A percentile compares a stretch with the other conserved stretches of the same genome.
Evolutionary conservation across 768 basidiomycete genomes (phyloP).

Genomic region (Tricholoma sp.): DNA sequence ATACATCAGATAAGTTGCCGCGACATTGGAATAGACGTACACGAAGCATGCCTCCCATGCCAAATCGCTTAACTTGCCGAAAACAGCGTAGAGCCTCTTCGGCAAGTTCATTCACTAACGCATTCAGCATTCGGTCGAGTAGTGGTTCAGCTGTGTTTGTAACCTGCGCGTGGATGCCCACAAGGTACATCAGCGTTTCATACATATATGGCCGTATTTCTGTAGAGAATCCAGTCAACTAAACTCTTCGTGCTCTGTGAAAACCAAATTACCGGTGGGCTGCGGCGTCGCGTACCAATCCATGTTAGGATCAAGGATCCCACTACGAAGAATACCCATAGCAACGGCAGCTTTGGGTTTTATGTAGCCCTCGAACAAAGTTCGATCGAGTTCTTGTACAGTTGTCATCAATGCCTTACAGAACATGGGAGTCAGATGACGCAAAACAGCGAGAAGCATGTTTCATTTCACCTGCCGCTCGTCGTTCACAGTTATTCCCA

Average conservation of each 20-base stretch:
- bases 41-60: conserved; percentile 97
- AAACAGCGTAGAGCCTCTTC: conserved; percentile 82
- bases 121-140: conserved; percentile 75
- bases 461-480: conserved; percentile 58
- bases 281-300: conserved; percentile 95
- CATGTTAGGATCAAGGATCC: conserved; percentile 75
- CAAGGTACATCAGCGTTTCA: conserved; percentile 81
- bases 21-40: conserved; percentile 41
- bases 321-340: conserved; percentile 63
- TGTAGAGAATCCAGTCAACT: conserved; percentile 10
- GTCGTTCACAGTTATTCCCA: conserved; percentile 64
- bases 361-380: conserved; percentile 83
- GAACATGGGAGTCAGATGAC: conserved; percentile 6
- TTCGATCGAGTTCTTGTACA: conserved; percentile 80
- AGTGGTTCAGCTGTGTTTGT: conserved; percentile 74
- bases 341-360: conserved; percentile 75
- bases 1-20: conserved; percentile 5
- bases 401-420: conserved; percentile 68
- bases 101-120: conserved; percentile 79
- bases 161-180: conserved; percentile 89
- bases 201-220: conserved; percentile 97
- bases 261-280: conserved; percentile 60
- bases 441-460: background rate
- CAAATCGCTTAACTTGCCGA: conserved; percentile 84
- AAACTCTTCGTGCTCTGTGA: background rate